Base-by-base conservation (phyloP, 192 early-diverging fungal species). In the Kappamyces sp. region DNA sequence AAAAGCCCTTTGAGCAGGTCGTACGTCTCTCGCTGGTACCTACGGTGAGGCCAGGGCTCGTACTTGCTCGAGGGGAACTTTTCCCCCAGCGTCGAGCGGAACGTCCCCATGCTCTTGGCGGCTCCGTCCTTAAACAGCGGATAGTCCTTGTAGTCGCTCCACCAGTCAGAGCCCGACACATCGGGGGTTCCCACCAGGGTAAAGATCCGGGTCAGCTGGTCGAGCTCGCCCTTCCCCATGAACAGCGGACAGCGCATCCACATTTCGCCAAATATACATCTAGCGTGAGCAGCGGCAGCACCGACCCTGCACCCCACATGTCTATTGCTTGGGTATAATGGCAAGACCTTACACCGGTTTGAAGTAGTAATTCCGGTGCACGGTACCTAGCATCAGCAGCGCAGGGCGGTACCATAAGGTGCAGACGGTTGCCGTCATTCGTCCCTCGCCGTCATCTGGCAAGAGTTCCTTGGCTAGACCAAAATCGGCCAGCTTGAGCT, bases 251-350 rank as follows among this genome's bases (percentile, higher is more conserved):
- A 72, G 36, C 85, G 76, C 49, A 80, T 78, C 46, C 94, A 70
- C 80, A 99, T 90, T 72, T 99, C 97, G 29, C 87, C 97, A 75
- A 98, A 89, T 1, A 99, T 88, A 78, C 97, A 99, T 9, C 94
- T 94, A 54, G 22, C 22, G 22, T 22, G 22, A 22, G 22, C 22
- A 22, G 22, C 22, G 22, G 22, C 22, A 22, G 22, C 22, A 22
- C 22, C 22, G 22, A 22, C 22, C 22, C 22, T 22, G 93, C 79
- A 35, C 93, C 95, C 96, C 96, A 99, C 83, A 99, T 93, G 73
- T 98, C 96, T 42, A 99, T 88, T 6, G 91, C 86, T 1, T 83
- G 78, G 7, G 72, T 83, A 66, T 99, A 99, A 42, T 74, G 54
- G 79, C 78, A 58, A 85, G 88, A 39, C 88, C 93, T 33, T 22